Percentiles rank a stretch among this genome's conserved stretches.
phyloP scores from a whole-genome alignment of 129 eudicot genomes.

The Flaveria robusta region DNA sequence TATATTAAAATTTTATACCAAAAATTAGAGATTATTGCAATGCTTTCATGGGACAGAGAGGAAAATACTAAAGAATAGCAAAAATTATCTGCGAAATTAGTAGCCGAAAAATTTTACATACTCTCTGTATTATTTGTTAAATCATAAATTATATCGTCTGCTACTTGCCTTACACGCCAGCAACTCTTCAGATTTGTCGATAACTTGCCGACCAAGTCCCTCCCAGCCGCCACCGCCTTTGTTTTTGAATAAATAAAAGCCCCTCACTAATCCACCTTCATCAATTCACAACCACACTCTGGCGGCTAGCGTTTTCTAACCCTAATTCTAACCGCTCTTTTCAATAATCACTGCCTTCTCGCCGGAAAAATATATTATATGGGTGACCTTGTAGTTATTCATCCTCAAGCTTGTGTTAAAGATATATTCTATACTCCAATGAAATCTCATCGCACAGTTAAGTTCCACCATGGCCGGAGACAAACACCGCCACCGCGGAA shows the following conservation, averaged over 20 bases:
- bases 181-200: neutral
- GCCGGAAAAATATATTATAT: constrained; percentile 10
- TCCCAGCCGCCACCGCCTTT: neutral
- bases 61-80: too few relatives aligned
- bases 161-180: neutral
- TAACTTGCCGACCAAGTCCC: neutral
- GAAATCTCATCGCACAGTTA: constrained; percentile 24
- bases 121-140: too few relatives aligned
- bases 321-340: neutral
- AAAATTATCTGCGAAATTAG: too few relatives aligned
- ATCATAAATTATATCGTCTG: neutral
- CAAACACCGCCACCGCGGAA: constrained; percentile 13
- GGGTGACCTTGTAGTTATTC: constrained; percentile 38
- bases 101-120: too few relatives aligned
- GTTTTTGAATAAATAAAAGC: neutral
- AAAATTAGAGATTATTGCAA: too few relatives aligned
- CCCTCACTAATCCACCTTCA: neutral
- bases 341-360: too few relatives aligned
- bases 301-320: neutral
- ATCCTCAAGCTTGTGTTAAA: constrained; percentile 15
- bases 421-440: neutral
- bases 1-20: too few relatives aligned
- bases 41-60: too few relatives aligned
- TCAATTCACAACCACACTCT: neutral
- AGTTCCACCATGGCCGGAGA: constrained; percentile 7